Conservation (phyloP, 2,329 filamentous ascomycete genomes). For the Fusarium sp. region DNA sequence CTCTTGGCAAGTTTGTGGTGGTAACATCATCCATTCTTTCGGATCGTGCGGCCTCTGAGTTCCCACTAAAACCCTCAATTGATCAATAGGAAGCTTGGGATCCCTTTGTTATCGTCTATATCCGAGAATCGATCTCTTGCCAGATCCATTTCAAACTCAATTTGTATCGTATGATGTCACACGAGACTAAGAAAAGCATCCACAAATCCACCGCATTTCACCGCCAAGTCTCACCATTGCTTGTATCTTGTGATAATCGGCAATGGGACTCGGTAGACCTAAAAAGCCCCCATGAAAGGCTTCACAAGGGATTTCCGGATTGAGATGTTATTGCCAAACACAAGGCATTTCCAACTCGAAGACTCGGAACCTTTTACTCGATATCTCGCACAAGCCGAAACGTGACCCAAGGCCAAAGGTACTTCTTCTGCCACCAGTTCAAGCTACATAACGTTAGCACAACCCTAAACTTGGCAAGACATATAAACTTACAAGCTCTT, state of each 20-base stretch:
- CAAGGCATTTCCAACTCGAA: too few species aligned
- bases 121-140: constrained; percentile 21
- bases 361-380: background rate
- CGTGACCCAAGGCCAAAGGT: constrained; percentile 35
- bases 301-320: too few species aligned
- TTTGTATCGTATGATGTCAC: constrained; percentile 41
- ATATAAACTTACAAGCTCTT: constrained; percentile 33
- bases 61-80: constrained; percentile 16
- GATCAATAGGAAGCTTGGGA: constrained; percentile 9
- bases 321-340: too few species aligned
- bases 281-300: background rate
- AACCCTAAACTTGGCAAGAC: fast-evolving
- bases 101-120: constrained; percentile 22
- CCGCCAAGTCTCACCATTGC: constrained; percentile 5
- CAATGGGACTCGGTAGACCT: constrained; percentile 13
- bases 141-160: constrained; percentile 23
- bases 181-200: constrained; percentile 6
- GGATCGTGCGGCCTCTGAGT: constrained; percentile 19
- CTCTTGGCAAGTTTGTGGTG: background rate
- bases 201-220: constrained; percentile 24
- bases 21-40: constrained; percentile 22
- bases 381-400: constrained; percentile 30
- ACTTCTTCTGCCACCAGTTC: constrained; percentile 43
- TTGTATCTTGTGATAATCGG: constrained; percentile 16
- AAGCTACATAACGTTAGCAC: constrained; percentile 3